phyloP scores from a whole-genome alignment of 2,329 filamentous ascomycete genomes.

The Colletotrichum australisinense region DNA sequence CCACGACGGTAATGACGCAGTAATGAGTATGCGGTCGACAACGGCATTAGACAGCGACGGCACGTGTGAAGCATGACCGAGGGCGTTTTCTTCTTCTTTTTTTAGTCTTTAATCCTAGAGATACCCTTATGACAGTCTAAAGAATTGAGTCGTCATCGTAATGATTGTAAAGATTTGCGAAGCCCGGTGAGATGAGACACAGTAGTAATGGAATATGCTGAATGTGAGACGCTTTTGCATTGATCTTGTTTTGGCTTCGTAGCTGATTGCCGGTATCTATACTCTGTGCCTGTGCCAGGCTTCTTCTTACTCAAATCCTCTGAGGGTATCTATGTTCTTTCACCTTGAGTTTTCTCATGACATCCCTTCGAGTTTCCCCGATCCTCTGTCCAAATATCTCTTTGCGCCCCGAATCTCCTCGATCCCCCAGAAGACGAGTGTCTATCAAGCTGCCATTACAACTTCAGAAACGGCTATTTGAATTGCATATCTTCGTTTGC shows the following conservation, averaged over 20 bases:
- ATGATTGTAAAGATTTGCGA: not conserved
- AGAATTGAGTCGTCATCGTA: not conserved
- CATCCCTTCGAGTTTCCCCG: not conserved
- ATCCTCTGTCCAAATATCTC: no score
- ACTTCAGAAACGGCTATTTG: no score
- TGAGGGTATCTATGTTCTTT: not conserved
- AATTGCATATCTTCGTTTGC: no score
- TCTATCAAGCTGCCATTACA: no score
- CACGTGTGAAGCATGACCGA: not conserved
- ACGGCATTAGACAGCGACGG: not conserved
- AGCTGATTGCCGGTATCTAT: not conserved
- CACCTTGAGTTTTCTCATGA: not conserved
- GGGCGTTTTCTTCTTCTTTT: not conserved
- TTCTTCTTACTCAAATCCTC: not conserved
- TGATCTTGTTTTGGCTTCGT: not conserved
- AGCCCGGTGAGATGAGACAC: not conserved
- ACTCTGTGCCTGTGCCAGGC: not conserved
- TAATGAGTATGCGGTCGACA: not conserved
- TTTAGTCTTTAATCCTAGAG: not conserved
- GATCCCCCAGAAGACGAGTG: no score
- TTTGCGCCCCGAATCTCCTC: no score
- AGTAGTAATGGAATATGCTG: no score
- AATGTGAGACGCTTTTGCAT: not conserved
- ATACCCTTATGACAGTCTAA: slow-evolving; percentile 17
- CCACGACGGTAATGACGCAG: not conserved